Evolutionary conservation across 805 yeast species (phyloP).

Genomic region (Scheffersomyces lignosus): DNA sequence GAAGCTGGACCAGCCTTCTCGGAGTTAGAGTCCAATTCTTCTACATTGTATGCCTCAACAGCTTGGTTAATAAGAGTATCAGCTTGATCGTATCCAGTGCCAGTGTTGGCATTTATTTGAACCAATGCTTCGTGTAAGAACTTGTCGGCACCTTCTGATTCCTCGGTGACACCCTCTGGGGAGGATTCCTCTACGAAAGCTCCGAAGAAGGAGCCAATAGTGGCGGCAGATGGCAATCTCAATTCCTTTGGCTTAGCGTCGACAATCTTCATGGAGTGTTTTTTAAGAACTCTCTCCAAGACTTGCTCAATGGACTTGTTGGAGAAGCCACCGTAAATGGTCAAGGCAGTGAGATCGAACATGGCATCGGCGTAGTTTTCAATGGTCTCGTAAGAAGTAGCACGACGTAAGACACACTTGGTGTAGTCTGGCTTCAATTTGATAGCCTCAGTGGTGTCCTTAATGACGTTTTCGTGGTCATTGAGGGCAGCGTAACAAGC

Average conservation of each 20-base stretch:
- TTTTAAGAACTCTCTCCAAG: constrained; percentile 83
- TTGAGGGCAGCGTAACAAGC: constrained; percentile 89
- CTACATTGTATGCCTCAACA: constrained; percentile 43
- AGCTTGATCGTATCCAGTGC: constrained; percentile 63
- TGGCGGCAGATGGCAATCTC: constrained; percentile 78
- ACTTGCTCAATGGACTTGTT: constrained; percentile 75
- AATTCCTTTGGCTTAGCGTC: constrained; percentile 52
- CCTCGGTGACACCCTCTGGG: constrained; percentile 49
- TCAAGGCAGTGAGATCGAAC: constrained; percentile 86
- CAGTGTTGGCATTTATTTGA: constrained; percentile 49
- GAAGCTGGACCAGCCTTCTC: constrained; percentile 48
- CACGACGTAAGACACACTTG: constrained; percentile 91
- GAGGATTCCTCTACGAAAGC: constrained; percentile 67
- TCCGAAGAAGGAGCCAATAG: constrained; percentile 82
- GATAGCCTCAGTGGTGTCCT: constrained; percentile 85
- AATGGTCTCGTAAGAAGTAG: constrained; percentile 82
- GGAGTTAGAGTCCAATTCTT: constrained; percentile 30
- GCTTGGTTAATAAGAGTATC: constrained; percentile 61
- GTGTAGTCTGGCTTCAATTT: constrained; percentile 84
- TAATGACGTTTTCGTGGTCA: constrained; percentile 79
- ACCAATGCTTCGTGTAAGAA: constrained; percentile 65
- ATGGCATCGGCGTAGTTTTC: constrained; percentile 81
- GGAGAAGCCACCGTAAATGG: constrained; percentile 80
- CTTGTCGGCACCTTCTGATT: constrained; percentile 61
- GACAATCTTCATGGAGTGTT: constrained; percentile 73